These are phyloP conservation scores for Cyclostephanos invisitatus DNA, from an alignment of 108 stramenopile genomes.

Conservation along the genomic window DNA sequence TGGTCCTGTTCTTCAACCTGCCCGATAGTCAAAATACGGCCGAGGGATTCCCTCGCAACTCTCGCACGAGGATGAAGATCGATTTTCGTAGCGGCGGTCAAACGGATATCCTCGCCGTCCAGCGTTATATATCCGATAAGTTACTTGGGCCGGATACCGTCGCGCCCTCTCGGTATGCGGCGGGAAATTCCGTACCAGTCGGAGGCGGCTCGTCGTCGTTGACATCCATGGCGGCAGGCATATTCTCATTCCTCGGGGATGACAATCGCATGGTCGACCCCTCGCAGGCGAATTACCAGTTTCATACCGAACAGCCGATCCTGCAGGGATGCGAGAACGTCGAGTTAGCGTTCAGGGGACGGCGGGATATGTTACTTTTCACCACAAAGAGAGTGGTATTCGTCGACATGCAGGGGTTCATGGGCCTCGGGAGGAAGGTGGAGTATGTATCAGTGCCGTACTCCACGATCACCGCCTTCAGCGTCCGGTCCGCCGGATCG, in stretches of 20 bases:
- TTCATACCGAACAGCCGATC: conserved; percentile 44
- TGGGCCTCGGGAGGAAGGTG: conserved; percentile 56
- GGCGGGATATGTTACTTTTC: conserved; percentile 58
- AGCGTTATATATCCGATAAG: conserved; percentile 59
- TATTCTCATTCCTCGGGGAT: conserved; percentile 55
- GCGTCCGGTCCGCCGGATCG: conserved; percentile 54
- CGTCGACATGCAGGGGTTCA: conserved; percentile 63
- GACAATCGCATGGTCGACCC: conserved; percentile 64
- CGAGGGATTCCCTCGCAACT: conserved; percentile 49
- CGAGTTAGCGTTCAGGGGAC: conserved; percentile 63
- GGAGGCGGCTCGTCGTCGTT: conserved; percentile 19
- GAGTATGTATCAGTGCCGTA: conserved; percentile 62
- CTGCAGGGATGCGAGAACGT: conserved; percentile 62
- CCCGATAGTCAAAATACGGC: conserved; percentile 3
- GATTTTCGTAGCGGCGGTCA: conserved; percentile 63
- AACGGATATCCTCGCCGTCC: conserved; percentile 65
- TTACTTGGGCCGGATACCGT: conserved; percentile 56
- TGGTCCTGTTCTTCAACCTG: conserved; percentile 61
- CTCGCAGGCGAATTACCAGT: conserved; percentile 45
- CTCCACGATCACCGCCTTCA: conserved; percentile 51
- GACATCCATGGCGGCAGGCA: conserved; percentile 10
- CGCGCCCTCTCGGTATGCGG: conserved; percentile 32
- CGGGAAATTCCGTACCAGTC: conserved; percentile 21
- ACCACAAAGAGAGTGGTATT: conserved; percentile 60
- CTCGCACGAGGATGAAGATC: conserved; percentile 46